phyloP scores from a whole-genome alignment of 768 basidiomycete species.

The Boletus huronensis region DNA sequence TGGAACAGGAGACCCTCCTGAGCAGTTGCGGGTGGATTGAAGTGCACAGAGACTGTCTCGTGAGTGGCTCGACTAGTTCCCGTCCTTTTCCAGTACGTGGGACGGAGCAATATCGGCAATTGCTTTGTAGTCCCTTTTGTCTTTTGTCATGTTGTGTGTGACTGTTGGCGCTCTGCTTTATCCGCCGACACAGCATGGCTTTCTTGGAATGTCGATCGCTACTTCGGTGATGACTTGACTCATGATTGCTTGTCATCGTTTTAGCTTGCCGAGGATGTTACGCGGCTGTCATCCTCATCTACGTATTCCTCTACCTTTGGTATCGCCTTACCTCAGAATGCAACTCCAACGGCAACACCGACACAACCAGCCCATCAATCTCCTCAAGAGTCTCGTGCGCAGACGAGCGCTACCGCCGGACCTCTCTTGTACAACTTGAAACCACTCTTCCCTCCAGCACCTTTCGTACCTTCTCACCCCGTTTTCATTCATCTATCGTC shows the following conservation, averaged over 20 bases:
- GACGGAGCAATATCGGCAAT: background rate
- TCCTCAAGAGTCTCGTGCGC: constrained; percentile 26
- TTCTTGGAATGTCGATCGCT: background rate
- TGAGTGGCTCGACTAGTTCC: constrained; percentile 39
- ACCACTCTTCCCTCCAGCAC: constrained; percentile 68
- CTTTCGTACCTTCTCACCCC: constrained; percentile 72
- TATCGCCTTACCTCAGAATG: constrained; percentile 38
- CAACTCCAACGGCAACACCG: constrained; percentile 21
- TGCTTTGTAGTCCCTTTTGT: constrained; percentile 1
- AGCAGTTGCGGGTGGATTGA: constrained; percentile 73
- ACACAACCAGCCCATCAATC: constrained; percentile 25
- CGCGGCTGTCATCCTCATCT: constrained; percentile 35
- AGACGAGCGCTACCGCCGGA: constrained; percentile 19
- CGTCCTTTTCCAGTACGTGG: background rate
- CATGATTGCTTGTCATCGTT: constrained; percentile 8
- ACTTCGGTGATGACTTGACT: constrained; percentile 15
- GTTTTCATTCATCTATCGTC: constrained; percentile 63
- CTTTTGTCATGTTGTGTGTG: constrained; percentile 1
- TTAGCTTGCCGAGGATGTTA: constrained; percentile 27
- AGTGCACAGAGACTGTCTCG: constrained; percentile 60
- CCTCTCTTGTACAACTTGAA: constrained; percentile 51
- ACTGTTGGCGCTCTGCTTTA: constrained; percentile 5
- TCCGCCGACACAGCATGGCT: constrained; percentile 6
- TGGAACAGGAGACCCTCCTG: constrained; percentile 67
- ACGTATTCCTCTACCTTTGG: constrained; percentile 45